Percentiles rank a stretch among this genome's conserved stretches.
Conservation (phyloP, 345 rosid species). For the Turnera subulata region DNA sequence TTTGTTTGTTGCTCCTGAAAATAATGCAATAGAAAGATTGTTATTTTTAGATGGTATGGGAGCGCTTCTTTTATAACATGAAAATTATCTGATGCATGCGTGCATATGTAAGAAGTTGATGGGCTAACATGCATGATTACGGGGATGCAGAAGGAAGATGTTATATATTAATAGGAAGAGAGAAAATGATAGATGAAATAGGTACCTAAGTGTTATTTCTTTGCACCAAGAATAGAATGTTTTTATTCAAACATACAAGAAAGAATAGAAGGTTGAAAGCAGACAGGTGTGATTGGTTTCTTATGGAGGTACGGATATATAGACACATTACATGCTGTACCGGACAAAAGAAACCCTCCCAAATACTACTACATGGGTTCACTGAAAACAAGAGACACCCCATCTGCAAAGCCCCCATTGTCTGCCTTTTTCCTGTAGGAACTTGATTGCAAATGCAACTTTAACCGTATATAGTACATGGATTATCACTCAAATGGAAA, state of each 20-base stretch:
- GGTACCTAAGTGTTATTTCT: constrained; percentile 10
- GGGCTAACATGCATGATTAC: neutral
- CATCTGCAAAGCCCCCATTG: constrained; percentile 26
- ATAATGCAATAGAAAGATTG: constrained; percentile 1
- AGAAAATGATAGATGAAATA: neutral
- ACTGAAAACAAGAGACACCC: constrained; percentile 12
- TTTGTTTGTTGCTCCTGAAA: constrained; percentile 14
- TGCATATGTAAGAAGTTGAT: neutral
- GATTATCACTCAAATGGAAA: neutral
- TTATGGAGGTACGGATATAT: neutral
- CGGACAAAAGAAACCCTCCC: neutral
- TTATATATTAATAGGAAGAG: neutral
- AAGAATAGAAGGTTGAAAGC: neutral
- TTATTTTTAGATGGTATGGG: too few relatives aligned
- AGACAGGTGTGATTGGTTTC: neutral
- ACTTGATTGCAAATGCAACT: constrained; percentile 9
- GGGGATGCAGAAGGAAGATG: neutral
- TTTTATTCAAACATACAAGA: too few relatives aligned
- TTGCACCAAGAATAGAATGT: too few relatives aligned
- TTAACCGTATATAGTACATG: constrained; percentile 21
- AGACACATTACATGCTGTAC: too few relatives aligned
- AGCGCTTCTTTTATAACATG: too few relatives aligned
- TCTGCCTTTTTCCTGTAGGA: constrained; percentile 21
- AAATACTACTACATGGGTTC: neutral
- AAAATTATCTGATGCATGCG: neutral